Evolutionary conservation across 2,329 filamentous ascomycete genomes (phyloP), one percentile per base, ranked within the genome.

Genomic region (Colletotrichum lini): DNA sequence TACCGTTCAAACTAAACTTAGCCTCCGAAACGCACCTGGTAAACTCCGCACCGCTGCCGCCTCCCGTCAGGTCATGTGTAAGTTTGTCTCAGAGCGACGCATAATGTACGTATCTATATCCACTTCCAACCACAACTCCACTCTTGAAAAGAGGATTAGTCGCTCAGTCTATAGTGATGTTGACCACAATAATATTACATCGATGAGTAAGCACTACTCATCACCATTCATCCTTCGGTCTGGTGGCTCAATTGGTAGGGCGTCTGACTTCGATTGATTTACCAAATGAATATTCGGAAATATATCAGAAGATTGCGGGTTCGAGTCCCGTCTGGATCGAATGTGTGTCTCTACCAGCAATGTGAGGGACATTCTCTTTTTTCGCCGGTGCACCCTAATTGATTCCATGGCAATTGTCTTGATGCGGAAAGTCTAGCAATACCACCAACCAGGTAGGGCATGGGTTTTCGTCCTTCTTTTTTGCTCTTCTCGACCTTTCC

Each of bases 221-320:
- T 30, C 30, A 16, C 18, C 30, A 10, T 23, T 50, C 58, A 21
- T 56, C 35, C 45, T 61, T 61, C 30, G 58, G 58, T 61, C 45
- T 38, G 45, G 30, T 50, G 45, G 30, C 58, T 42, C 30, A 50
- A 26, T 50, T 61, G 58, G 45, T 30, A 61, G 45, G 30, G 44
- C 58, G 30, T 18, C 58, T 61, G 58, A 50, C 44, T 61, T 40
- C 44, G 44, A 26, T 50, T 49, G 30, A 61, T 50, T 61, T 49
- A 30, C 26, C 3, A 23, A 49, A 16, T 35, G 57, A 30, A 49
- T 49, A 12, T 61, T 50, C 45, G 30, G 44, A 40, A 50, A 23
- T 49, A 8, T 8, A 61, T 61, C 58, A 61, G 30, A 50, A 61
- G 30, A 50, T 61, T 40, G 58, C 30, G 58, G n/a, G 30, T 50